Percentiles rank a stretch among this genome's conserved stretches.
phyloP scores from a whole-genome alignment of 106 monocot genomes.

The Dioscorea zingiberensis region DNA sequence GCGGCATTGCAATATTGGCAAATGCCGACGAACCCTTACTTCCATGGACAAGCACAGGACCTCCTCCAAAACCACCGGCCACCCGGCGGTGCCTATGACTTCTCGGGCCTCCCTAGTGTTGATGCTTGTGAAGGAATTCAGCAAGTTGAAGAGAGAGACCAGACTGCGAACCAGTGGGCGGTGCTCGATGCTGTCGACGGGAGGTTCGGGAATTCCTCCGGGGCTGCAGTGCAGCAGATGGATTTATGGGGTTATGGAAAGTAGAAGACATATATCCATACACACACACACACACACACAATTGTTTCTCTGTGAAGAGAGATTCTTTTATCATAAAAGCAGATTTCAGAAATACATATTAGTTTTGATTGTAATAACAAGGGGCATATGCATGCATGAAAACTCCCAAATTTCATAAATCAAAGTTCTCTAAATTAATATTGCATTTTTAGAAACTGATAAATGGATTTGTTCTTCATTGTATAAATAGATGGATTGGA shows the following conservation, averaged over 20 bases:
- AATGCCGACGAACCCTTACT: slow-evolving; percentile 16
- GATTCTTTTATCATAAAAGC: no score
- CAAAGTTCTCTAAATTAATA: no score
- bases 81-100: slow-evolving; percentile 45
- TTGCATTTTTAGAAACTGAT: no score
- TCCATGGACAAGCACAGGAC: slow-evolving; percentile 58
- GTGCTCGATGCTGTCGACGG: slow-evolving; percentile 33
- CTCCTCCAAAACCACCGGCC: slow-evolving; percentile 61
- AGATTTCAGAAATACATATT: no score
- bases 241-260: slow-evolving; percentile 92
- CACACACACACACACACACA: no score
- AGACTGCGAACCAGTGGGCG: slow-evolving; percentile 28
- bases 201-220: slow-evolving; percentile 26
- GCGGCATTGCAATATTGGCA: slow-evolving; percentile 37
- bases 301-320: no score
- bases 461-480: no score
- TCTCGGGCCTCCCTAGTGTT: slow-evolving; percentile 44
- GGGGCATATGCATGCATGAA: no score
- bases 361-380: no score
- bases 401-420: no score
- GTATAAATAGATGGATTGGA: no score
- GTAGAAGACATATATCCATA: slow-evolving; percentile 1
- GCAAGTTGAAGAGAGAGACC: background rate
- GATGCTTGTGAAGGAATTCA: background rate
- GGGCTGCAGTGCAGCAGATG: slow-evolving; percentile 29